Evolutionary conservation across 129 eudicot genomes (phyloP).

Genomic region (Chrysanthemum makinoi): DNA sequence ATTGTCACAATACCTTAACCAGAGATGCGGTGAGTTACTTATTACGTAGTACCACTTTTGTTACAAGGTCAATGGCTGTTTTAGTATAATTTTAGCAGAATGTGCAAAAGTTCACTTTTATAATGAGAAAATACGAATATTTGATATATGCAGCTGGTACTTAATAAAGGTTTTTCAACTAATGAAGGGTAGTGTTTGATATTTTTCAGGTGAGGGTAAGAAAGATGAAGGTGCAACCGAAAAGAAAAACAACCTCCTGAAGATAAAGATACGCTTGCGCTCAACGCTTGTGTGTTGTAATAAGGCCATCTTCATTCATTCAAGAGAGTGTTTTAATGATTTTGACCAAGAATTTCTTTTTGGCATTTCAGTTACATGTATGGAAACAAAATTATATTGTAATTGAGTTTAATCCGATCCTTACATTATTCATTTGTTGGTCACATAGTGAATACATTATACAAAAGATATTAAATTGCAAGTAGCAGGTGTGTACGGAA

Average conservation of each 20-base stretch:
- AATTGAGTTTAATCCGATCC: no score
- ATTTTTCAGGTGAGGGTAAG: slow-evolving; percentile 23
- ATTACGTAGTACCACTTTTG: not conserved
- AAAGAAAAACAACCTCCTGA: slow-evolving; percentile 36
- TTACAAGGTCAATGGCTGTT: not conserved
- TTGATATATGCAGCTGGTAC: not conserved
- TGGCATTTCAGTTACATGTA: no score
- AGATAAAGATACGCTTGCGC: slow-evolving; percentile 36
- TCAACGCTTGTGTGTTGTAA: no score
- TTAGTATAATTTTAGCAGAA: not conserved
- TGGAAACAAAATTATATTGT: no score
- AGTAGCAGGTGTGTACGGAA: no score
- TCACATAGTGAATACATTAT: no score
- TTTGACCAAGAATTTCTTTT: no score
- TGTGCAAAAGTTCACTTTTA: not conserved
- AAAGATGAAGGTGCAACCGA: slow-evolving; percentile 18
- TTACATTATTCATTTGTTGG: no score
- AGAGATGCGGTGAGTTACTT: slow-evolving; percentile 23
- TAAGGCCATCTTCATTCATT: no score
- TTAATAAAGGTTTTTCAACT: not conserved
- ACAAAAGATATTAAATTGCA: no score
- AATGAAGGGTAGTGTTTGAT: not conserved
- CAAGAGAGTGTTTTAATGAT: no score
- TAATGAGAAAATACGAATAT: not conserved
- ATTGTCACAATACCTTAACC: no score